Base-by-base conservation (phyloP, 129 eudicot genomes). In the Flaveria ramosissima region DNA sequence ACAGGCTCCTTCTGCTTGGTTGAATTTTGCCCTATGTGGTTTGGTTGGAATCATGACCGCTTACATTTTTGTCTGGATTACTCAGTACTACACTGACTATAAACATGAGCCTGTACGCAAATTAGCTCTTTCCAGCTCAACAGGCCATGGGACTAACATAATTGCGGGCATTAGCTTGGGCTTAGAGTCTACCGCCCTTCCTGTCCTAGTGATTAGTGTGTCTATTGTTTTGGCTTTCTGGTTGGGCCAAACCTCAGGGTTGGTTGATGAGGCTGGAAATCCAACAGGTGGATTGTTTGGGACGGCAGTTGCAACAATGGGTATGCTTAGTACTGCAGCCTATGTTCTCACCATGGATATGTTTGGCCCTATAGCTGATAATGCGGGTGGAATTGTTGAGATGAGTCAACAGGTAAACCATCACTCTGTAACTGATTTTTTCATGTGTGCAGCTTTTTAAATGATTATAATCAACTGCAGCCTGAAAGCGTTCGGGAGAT, bases 361-460 rank as follows among this genome's bases (percentile, higher is more conserved):
- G 97, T 95, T 91, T 89, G 99, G 99, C 70, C 99, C 97, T 43
- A 95, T 95, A 81, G 96, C 97, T 71, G 99, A 95, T 81, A 95
- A 95, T 85, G 99, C 99, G 42, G 99, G 99, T 75, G 99, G 99
- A 77, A 95, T 95, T 78, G 99, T 89, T 55, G 99, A 95, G 88
- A 95, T 95, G 99, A 95, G 99, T 80, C 96, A 88, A 78, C 99
- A 91, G 99, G 97, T 91, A 79, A 74, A 53, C 10, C 68, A 15
- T 30, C 67, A 17, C 14, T 9, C 43, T 42, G 9, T 45, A 57
- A 72, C 17, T 46, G 11, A 53, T 41, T 39, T 0, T n/a, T 53
- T 73, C 43, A 11, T 24, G 57, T 57, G 60, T 62, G 51, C 16
- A 57, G 10, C 41, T 32, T 55, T 36, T 45, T 42, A 10, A 75